phyloP scores from a whole-genome alignment of 2,329 filamentous ascomycete genomes.

The Fusarium irregulare region DNA sequence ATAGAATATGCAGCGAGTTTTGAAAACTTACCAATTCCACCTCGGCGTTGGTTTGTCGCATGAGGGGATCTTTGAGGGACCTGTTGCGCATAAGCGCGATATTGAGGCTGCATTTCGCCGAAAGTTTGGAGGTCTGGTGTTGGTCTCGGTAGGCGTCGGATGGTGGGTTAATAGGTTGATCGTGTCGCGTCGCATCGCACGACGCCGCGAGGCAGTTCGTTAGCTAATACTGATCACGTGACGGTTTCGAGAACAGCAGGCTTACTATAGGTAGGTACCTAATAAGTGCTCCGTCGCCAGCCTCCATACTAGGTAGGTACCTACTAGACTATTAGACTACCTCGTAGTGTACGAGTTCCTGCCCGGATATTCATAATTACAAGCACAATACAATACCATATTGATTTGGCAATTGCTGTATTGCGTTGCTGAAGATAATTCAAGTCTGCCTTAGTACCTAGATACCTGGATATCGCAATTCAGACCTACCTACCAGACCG shows the following conservation, averaged over 20 bases:
- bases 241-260: not conserved
- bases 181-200: conserved; percentile 47
- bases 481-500: not conserved
- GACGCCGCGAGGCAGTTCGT: conserved; percentile 33
- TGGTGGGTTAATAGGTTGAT: conserved; percentile 31
- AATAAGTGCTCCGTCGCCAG: not conserved
- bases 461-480: not conserved
- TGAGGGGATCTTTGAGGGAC: conserved; percentile 62
- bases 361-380: not conserved
- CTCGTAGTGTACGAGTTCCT: not conserved
- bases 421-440: not conserved
- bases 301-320: not conserved
- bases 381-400: not conserved
- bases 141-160: conserved; percentile 21
- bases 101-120: conserved; percentile 63
- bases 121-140: conserved; percentile 9
- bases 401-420: not conserved
- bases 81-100: conserved; percentile 64
- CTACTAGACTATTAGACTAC: not conserved
- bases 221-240: conserved; percentile 40
- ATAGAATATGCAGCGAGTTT: not conserved
- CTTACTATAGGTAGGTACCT: not conserved
- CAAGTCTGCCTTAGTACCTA: not conserved
- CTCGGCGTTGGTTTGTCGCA: conserved; percentile 61
- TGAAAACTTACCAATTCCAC: conserved; percentile 62